phyloP scores from a whole-genome alignment of 2,329 filamentous ascomycete species.

The Aspergillus quadrilineatus region DNA sequence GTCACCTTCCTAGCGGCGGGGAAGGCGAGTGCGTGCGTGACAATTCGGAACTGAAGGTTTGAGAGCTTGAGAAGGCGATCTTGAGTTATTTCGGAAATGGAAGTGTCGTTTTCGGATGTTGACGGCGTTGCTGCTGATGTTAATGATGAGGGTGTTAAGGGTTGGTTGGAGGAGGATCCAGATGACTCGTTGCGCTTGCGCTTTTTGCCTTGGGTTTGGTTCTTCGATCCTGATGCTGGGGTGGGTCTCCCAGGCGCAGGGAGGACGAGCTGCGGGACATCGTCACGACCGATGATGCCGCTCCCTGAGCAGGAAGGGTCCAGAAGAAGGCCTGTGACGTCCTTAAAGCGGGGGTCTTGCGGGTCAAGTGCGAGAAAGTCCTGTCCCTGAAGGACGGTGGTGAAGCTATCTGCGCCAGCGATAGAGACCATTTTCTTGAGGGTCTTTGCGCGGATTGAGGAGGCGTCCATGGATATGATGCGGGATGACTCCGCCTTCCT shows the following conservation, averaged over 20 bases:
- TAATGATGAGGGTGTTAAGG: background rate
- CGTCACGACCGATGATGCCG: constrained; percentile 87
- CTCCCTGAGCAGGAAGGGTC: constrained; percentile 96
- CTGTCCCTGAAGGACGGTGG: constrained; percentile 68
- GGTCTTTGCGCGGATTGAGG: constrained; percentile 62
- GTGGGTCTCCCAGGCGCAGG: constrained; percentile 24
- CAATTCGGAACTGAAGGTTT: constrained; percentile 75
- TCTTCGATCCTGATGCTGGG: constrained; percentile 24
- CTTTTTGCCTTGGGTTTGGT: constrained; percentile 37
- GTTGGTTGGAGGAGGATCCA: constrained; percentile 5
- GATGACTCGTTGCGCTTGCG: constrained; percentile 36
- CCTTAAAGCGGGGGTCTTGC: constrained; percentile 56
- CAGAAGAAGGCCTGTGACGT: constrained; percentile 79
- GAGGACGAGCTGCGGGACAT: constrained; percentile 67
- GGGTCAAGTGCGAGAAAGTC: constrained; percentile 82
- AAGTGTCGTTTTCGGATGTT: constrained; percentile 39
- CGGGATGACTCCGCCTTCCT: background rate
- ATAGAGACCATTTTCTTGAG: constrained; percentile 80
- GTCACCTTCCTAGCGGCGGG: constrained; percentile 72
- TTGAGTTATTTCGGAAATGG: constrained; percentile 48
- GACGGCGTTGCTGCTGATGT: constrained; percentile 17
- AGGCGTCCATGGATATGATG: constrained; percentile 53
- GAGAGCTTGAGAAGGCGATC: constrained; percentile 72
- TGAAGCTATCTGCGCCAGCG: constrained; percentile 67
- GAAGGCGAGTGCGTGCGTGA: constrained; percentile 83